Evolutionary conservation across 2,329 filamentous ascomycete species (phyloP), one percentile per base, ranked within the genome.

Genomic region (Emmonsiellopsis sp.): DNA sequence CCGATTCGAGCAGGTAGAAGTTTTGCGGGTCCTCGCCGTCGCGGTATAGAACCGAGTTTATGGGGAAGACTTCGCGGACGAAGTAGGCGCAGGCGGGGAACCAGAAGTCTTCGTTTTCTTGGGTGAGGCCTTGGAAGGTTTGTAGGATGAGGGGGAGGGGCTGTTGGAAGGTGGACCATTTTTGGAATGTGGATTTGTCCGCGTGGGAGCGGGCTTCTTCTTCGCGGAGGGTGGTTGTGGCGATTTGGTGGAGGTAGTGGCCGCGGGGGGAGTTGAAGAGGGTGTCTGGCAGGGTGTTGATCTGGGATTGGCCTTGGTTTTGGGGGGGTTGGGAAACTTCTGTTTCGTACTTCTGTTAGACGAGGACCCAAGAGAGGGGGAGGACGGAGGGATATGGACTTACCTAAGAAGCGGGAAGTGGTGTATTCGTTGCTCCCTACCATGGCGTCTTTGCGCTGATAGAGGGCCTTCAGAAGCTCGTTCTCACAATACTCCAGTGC

Each of bases 401-500:
- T 53, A 56, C 54, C 42, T 36, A 53, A 17, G 47, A 37, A 45
- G 27, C 39, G 51, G 13, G 51, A 31, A 13, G 32, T 27, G 32
- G 37, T 50, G 46, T 39, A 32, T 46, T 59, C 40, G 31, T 55
- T 56, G n/a, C 42, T 63, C 17, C 55, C 57, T 11, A 61, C 40
- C n/a, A 69, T 54, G 10, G 63, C 65, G 55, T 88, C 84, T 60
- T 85, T 85, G 58, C 79, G 82, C 39, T 78, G 79, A 64, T 92
- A 92, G 39, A 91, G 81, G 0, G 85, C 85, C 63, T 87, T 90
- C 43, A 98, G 78, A 5, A 96, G 81, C 62, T 95, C 88, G 61
- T 98, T 98, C 66, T 98, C 93, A 69, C 92, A 97, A 58, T 84
- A 88, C 66, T 98, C 93, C 1, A 98, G 77, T 0, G 92, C 92